phyloP scores from a whole-genome alignment of 768 basidiomycete species.

The Tylopilus intermedius region DNA sequence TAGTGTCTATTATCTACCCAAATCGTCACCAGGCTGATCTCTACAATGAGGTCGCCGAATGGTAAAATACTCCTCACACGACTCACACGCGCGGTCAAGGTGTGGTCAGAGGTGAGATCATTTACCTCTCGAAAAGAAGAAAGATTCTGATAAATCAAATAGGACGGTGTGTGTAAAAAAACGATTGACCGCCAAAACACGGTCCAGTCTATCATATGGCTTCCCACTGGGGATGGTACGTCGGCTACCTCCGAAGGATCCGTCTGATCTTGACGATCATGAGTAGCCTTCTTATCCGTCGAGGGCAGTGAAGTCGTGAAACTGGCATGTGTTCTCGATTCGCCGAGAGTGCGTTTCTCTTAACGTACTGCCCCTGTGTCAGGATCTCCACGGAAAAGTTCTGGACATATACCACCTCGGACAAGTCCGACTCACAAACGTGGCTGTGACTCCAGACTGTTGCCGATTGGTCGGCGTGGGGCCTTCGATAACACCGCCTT shows the following conservation, averaged over 20 bases:
- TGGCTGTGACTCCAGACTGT: slow-evolving; percentile 45
- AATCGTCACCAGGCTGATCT: slow-evolving; percentile 3
- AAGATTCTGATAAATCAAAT: slow-evolving; percentile 4
- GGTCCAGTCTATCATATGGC: slow-evolving; percentile 50
- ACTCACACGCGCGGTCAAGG: slow-evolving; percentile 44
- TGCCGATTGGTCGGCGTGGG: slow-evolving; percentile 47
- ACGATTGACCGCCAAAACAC: slow-evolving; percentile 45
- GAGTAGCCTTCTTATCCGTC: slow-evolving; percentile 47
- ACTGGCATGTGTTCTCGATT: slow-evolving; percentile 30
- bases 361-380: slow-evolving; percentile 13
- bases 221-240: slow-evolving; percentile 45
- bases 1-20: neutral
- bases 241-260: slow-evolving; percentile 2
- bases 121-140: neutral
- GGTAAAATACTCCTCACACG: slow-evolving; percentile 44
- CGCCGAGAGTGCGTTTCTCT: slow-evolving; percentile 6
- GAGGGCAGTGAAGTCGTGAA: slow-evolving; percentile 46
- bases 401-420: slow-evolving; percentile 41
- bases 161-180: slow-evolving; percentile 49
- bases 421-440: slow-evolving; percentile 44
- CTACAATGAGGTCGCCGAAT: slow-evolving; percentile 41
- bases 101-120: slow-evolving; percentile 45
- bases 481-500: slow-evolving; percentile 38
- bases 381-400: slow-evolving; percentile 46
- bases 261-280: slow-evolving; percentile 12